Conservation (phyloP, 805 yeast genomes). For the Scheffersomyces coipomensis region DNA sequence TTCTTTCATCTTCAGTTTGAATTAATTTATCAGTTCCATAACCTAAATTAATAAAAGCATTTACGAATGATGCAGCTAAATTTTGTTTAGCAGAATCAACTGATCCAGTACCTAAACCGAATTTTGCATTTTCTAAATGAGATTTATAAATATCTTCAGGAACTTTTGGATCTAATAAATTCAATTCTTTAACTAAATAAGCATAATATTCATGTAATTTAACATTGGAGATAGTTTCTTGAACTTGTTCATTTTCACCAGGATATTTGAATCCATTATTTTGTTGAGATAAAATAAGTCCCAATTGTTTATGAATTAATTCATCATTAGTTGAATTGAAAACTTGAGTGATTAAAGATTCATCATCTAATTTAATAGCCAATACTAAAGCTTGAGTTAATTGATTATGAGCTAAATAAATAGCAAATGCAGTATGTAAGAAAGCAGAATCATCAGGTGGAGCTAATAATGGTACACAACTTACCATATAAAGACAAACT, state of each 20-base stretch:
- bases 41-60: conserved; percentile 88
- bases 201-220: conserved; percentile 75
- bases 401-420: conserved; percentile 75
- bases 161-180: conserved; percentile 82
- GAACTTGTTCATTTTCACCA: conserved; percentile 68
- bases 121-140: conserved; percentile 73
- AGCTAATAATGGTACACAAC: conserved; percentile 94
- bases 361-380: conserved; percentile 88
- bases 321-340: conserved; percentile 78
- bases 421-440: conserved; percentile 82
- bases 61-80: conserved; percentile 91
- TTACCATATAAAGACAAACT: conserved; percentile 90
- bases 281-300: conserved; percentile 83
- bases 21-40: conserved; percentile 82
- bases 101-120: conserved; percentile 53
- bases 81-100: conserved; percentile 92
- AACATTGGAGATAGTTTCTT: conserved; percentile 79
- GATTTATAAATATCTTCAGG: conserved; percentile 95
- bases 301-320: conserved; percentile 82
- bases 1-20: conserved; percentile 67
- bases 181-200: conserved; percentile 82
- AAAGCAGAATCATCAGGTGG: conserved; percentile 91
- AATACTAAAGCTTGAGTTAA: conserved; percentile 86
- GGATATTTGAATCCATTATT: conserved; percentile 69
- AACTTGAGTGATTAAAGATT: conserved; percentile 69